Evolutionary conservation across 345 rosid genomes (phyloP).

Genomic region (Eucalyptus curtisii): DNA sequence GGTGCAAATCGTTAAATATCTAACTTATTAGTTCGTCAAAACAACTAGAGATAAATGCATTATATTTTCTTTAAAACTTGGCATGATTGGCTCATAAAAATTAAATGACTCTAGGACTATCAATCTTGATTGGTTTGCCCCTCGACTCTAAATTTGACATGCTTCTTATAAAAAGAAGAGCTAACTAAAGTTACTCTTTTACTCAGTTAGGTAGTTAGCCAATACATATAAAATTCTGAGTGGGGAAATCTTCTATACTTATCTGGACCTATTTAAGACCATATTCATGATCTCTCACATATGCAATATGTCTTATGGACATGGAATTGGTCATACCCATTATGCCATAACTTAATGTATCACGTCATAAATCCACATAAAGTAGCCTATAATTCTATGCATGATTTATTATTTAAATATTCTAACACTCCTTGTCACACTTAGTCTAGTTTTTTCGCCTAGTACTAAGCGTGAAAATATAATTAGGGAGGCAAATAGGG

Average conservation of each 20-base stretch:
- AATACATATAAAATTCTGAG: background rate
- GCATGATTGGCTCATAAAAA: background rate
- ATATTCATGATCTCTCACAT: background rate
- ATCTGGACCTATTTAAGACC: background rate
- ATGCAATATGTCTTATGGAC: background rate
- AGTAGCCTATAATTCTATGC: background rate
- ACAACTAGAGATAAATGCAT: background rate
- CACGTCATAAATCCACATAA: background rate
- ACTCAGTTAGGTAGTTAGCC: background rate
- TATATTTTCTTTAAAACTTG: background rate
- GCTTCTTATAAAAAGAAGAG: background rate
- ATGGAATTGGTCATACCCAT: background rate
- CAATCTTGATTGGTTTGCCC: background rate
- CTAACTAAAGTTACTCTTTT: background rate
- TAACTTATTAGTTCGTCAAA: background rate
- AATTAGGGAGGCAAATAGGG: no score
- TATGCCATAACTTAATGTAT: background rate
- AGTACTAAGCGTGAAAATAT: no score
- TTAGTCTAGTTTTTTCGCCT: no score
- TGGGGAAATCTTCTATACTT: background rate
- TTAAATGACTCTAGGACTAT: background rate
- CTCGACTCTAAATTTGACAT: background rate
- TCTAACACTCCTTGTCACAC: no score
- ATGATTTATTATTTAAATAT: no score
- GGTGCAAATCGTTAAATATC: no score